These are phyloP conservation scores for Diospyros kaki DNA, from an alignment of 148 eudicot genomes.

Conservation along the genomic window DNA sequence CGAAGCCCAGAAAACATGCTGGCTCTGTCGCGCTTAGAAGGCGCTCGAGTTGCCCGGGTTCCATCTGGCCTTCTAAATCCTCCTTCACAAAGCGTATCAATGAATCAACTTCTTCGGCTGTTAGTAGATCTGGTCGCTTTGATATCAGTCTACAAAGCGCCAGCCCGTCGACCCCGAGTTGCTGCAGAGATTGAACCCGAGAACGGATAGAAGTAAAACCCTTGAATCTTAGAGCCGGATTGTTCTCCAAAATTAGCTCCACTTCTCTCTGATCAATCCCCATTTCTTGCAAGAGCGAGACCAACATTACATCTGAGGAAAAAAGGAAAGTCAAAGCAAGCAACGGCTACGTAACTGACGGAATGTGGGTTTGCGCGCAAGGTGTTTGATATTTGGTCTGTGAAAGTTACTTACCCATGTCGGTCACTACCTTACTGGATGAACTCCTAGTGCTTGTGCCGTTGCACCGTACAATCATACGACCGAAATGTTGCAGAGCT, in stretches of 20 bases:
- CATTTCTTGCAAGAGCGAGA: slow-evolving; percentile 47
- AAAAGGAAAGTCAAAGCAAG: slow-evolving; percentile 11
- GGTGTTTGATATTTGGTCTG: slow-evolving; percentile 34
- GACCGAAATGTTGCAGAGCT: neutral
- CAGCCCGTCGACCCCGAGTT: slow-evolving; percentile 43
- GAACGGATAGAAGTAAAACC: slow-evolving; percentile 44
- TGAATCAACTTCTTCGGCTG: slow-evolving; percentile 48
- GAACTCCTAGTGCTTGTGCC: slow-evolving; percentile 1
- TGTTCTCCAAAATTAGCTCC: slow-evolving; percentile 33
- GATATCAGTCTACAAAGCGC: slow-evolving; percentile 43
- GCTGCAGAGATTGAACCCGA: slow-evolving; percentile 46
- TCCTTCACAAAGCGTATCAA: slow-evolving; percentile 33
- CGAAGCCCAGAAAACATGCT: slow-evolving; percentile 54
- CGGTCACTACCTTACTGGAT: neutral
- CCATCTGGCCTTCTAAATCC: slow-evolving; percentile 38
- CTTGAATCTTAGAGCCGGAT: slow-evolving; percentile 39
- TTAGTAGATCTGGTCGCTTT: slow-evolving; percentile 58
- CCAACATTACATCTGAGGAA: slow-evolving; percentile 37
- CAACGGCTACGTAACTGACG: slow-evolving; percentile 7
- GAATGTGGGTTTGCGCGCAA: slow-evolving; percentile 4
- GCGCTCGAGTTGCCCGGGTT: slow-evolving; percentile 56
- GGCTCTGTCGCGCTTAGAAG: slow-evolving; percentile 49
- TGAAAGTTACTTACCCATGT: slow-evolving; percentile 27
- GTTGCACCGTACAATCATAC: slow-evolving; percentile 14
- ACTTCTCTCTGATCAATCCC: slow-evolving; percentile 48